These are phyloP conservation scores for Solanum ossicruentum DNA, from an alignment of 257 asterid species.

Conservation along the genomic window DNA sequence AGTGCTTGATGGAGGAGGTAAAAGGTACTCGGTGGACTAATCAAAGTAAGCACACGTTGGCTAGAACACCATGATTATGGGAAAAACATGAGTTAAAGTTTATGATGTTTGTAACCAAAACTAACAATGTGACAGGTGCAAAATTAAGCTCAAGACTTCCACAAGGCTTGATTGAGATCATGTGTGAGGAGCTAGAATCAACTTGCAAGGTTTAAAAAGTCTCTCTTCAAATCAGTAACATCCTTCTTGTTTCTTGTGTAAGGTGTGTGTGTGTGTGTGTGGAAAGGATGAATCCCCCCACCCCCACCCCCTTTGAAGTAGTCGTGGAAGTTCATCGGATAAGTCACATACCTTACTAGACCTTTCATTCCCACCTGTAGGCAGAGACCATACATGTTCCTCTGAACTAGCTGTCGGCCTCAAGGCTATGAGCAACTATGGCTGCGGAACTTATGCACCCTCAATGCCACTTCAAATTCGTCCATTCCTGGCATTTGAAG, in stretches of 20 bases:
- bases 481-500: constrained; percentile 41
- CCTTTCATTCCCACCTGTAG: constrained; percentile 30
- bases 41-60: not conserved
- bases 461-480: constrained; percentile 26
- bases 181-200: not conserved
- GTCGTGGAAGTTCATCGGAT: constrained; percentile 16
- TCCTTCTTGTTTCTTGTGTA: not conserved
- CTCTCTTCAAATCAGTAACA: not conserved
- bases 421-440: constrained; percentile 21
- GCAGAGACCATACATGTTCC: constrained; percentile 14
- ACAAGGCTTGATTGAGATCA: not conserved
- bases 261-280: too few species aligned
- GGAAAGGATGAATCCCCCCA: not conserved
- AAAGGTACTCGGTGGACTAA: too few species aligned
- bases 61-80: not conserved
- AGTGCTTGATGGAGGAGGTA: not conserved
- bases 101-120: not conserved
- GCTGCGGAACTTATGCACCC: constrained; percentile 17
- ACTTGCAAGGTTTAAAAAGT: too few species aligned
- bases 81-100: not conserved
- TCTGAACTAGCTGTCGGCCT: constrained; percentile 21
- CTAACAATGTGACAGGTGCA: not conserved
- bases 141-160: not conserved
- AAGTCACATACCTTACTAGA: constrained; percentile 5
- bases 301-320: constrained; percentile 13